These are phyloP conservation scores for Rhizopus microsporus DNA, from an alignment of 371 early-diverging fungal species.

Conservation along the genomic window DNA sequence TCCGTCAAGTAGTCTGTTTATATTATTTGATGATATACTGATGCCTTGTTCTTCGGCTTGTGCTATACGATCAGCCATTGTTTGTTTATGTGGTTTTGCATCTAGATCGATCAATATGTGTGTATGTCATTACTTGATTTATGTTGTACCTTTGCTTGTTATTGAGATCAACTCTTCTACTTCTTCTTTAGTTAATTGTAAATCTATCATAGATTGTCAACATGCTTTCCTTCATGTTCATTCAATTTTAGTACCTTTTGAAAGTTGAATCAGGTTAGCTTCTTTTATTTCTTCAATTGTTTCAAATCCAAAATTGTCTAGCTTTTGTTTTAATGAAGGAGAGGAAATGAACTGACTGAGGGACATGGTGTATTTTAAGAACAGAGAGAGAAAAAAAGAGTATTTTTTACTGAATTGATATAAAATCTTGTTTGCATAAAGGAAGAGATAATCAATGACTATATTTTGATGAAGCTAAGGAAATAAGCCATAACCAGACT, in stretches of 20 bases:
- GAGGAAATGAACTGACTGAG: slow-evolving; percentile 1
- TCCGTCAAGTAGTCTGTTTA: slow-evolving; percentile 50
- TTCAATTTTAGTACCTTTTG: slow-evolving; percentile 14
- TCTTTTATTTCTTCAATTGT: slow-evolving; percentile 25
- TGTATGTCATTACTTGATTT: background rate
- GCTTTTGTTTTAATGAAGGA: slow-evolving; percentile 19
- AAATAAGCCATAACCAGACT: too few relatives aligned
- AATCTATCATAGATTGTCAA: slow-evolving; percentile 9
- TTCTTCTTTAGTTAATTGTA: slow-evolving; percentile 17
- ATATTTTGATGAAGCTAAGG: too few relatives aligned
- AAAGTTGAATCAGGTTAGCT: slow-evolving; percentile 18
- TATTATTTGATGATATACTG: slow-evolving; percentile 39
- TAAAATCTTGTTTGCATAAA: background rate
- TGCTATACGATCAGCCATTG: slow-evolving; percentile 9
- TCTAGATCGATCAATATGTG: background rate
- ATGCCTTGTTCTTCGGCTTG: slow-evolving; percentile 21
- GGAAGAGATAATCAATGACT: too few relatives aligned
- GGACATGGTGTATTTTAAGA: slow-evolving; percentile 7
- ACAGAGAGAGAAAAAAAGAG: slow-evolving; percentile 1
- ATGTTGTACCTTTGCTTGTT: slow-evolving; percentile 9
- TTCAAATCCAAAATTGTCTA: slow-evolving; percentile 31
- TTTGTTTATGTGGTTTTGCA: background rate
- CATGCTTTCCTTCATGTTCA: too few relatives aligned
- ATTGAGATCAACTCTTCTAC: slow-evolving; percentile 2
- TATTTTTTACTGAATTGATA: background rate